These are phyloP conservation scores for Crithidia mellificae DNA, from an alignment of 208 protist species.

Conservation along the genomic window DNA sequence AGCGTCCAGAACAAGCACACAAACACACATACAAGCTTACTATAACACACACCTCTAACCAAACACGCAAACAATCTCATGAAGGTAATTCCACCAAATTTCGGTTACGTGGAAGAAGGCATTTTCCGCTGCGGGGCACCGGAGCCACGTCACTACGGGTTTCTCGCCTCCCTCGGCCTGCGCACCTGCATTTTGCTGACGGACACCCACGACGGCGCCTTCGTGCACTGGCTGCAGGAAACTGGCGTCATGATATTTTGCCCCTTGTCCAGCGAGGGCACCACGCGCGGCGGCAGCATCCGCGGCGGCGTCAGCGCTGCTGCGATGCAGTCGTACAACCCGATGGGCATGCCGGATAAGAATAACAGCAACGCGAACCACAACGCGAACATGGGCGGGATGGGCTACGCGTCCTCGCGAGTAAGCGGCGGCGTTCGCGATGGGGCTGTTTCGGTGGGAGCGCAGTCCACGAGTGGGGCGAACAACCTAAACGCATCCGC, in stretches of 20 bases:
- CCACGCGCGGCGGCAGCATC: conserved; percentile 5
- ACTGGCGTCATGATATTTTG: conserved; percentile 86
- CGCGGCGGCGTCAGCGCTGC: neutral
- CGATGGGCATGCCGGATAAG: conserved; percentile 14
- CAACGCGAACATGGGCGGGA: no score
- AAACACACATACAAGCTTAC: neutral
- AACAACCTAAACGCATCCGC: neutral
- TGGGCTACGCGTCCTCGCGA: conserved; percentile 9
- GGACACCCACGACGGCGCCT: conserved; percentile 87
- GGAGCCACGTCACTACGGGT: conserved; percentile 96
- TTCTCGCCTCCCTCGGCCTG: conserved; percentile 95
- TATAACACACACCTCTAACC: no score
- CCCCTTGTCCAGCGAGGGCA: conserved; percentile 43
- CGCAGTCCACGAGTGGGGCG: conserved; percentile 9
- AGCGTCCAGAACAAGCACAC: no score
- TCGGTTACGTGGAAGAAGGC: conserved; percentile 96
- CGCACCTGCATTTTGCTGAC: conserved; percentile 96
- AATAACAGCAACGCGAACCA: neutral
- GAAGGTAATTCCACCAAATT: conserved; percentile 94
- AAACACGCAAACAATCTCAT: conserved; percentile 32
- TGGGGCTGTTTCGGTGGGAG: neutral
- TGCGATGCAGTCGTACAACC: conserved; percentile 7
- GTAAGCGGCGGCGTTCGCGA: conserved; percentile 5
- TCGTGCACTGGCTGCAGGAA: conserved; percentile 94
- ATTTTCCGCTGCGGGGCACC: conserved; percentile 96